Percentiles rank a stretch among this genome's conserved stretches.
Evolutionary conservation across 169 alveolate genomes (phyloP).

Genomic region (Plasmodium sp.): DNA sequence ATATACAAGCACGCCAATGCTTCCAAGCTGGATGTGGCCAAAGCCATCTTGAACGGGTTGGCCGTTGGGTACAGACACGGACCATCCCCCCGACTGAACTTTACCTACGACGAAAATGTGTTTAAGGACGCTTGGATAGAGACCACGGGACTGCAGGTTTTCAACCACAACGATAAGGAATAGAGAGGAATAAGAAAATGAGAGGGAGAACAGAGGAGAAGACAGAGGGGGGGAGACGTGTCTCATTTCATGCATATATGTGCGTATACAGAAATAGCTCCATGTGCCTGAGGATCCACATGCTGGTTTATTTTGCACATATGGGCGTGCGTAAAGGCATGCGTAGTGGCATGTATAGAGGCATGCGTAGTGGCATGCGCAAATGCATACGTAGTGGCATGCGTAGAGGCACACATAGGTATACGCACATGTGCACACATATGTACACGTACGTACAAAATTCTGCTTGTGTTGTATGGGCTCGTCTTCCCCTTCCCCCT

Average conservation of each 20-base stretch:
- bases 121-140: slow-evolving; percentile 77
- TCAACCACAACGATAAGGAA: slow-evolving; percentile 55
- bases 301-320: background rate
- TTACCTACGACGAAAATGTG: slow-evolving; percentile 86
- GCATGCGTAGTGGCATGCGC: background rate
- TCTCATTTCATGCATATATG: background rate
- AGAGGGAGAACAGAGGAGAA: background rate
- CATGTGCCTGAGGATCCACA: background rate
- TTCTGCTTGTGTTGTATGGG: background rate
- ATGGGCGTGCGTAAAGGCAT: background rate
- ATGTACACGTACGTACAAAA: background rate
- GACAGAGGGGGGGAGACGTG: background rate
- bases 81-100: slow-evolving; percentile 87
- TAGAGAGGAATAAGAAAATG: background rate
- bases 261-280: background rate
- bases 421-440: background rate
- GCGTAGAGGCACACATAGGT: background rate
- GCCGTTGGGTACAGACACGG: slow-evolving; percentile 88
- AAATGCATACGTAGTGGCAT: background rate
- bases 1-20: slow-evolving; percentile 74
- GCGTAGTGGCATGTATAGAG: background rate
- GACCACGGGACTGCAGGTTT: slow-evolving; percentile 67
- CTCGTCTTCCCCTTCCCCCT: background rate
- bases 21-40: slow-evolving; percentile 83
- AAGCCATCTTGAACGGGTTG: slow-evolving; percentile 79